Percentiles rank a stretch among this genome's conserved stretches.
phyloP scores from a whole-genome alignment of 75 land plant species.

The Picea sitchensis region DNA sequence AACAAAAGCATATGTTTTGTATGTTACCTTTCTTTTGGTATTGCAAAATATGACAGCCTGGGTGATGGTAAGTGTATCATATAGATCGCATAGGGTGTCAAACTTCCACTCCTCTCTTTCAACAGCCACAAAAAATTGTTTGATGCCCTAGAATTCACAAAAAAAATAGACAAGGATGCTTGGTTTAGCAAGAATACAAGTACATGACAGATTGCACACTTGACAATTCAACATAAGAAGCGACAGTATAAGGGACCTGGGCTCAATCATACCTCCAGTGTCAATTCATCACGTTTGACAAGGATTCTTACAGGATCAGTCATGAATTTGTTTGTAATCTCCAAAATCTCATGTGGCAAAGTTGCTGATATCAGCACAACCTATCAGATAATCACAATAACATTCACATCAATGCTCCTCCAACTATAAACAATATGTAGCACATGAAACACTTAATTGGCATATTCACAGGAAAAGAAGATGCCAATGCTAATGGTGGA shows the following conservation, averaged over 20 bases:
- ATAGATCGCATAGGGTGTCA: slow-evolving; percentile 96
- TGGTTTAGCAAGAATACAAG: neutral
- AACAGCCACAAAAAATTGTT: slow-evolving; percentile 99
- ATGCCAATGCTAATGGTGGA: too few relatives aligned
- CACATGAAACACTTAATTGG: too few relatives aligned
- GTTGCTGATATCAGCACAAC: slow-evolving; percentile 96
- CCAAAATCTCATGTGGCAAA: slow-evolving; percentile 95
- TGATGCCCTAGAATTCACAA: slow-evolving; percentile 73
- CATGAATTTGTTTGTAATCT: slow-evolving; percentile 99
- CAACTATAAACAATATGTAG: too few relatives aligned
- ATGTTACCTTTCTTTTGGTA: slow-evolving; percentile 87
- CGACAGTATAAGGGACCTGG: neutral
- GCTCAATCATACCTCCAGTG: slow-evolving; percentile 59
- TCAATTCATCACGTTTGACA: slow-evolving; percentile 99
- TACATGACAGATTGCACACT: too few relatives aligned
- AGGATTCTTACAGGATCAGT: slow-evolving; percentile 95
- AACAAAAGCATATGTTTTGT: neutral
- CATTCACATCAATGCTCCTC: too few relatives aligned
- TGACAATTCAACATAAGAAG: neutral
- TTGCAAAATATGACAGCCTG: slow-evolving; percentile 99
- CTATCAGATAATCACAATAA: neutral
- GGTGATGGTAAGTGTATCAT: slow-evolving; percentile 96
- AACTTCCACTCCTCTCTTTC: slow-evolving; percentile 99
- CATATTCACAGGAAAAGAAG: too few relatives aligned
- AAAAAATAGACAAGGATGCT: neutral